phyloP scores from a whole-genome alignment of 2,329 filamentous ascomycete genomes.

The Sphaerulina vaccinii region DNA sequence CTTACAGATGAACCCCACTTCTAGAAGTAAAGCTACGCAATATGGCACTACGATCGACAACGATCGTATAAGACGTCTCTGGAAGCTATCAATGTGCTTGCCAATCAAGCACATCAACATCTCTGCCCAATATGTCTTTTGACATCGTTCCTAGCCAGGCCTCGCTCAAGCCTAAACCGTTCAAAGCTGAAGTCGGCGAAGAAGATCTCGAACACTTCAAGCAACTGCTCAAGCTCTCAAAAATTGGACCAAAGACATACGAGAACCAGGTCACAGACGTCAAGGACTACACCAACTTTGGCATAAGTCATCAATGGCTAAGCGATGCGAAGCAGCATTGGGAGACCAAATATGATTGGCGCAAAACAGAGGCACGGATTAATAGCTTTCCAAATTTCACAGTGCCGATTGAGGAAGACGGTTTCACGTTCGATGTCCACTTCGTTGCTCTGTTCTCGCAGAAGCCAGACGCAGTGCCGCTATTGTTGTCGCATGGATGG shows the following conservation, averaged over 20 bases:
- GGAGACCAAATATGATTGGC: conserved; percentile 51
- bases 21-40: background rate
- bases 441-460: conserved; percentile 53
- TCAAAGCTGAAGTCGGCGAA: conserved; percentile 44
- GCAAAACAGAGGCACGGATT: conserved; percentile 42
- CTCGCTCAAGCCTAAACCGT: conserved; percentile 41
- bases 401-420: conserved; percentile 42
- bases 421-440: conserved; percentile 46
- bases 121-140: conserved; percentile 28
- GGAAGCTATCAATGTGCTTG: too few relatives aligned
- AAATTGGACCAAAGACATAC: conserved; percentile 49
- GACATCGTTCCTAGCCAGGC: conserved; percentile 37
- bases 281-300: conserved; percentile 39
- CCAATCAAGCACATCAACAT: background rate
- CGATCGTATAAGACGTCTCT: too few relatives aligned
- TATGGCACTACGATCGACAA: background rate
- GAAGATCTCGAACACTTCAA: conserved; percentile 47
- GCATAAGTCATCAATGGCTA: conserved; percentile 51
- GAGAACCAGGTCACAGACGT: conserved; percentile 48
- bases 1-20: background rate
- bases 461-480: conserved; percentile 49
- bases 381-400: conserved; percentile 55
- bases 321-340: conserved; percentile 40
- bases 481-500: conserved; percentile 56
- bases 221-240: conserved; percentile 48